Base-by-base conservation (phyloP, 2,329 filamentous ascomycete genomes). In the Colletotrichum magnum region DNA sequence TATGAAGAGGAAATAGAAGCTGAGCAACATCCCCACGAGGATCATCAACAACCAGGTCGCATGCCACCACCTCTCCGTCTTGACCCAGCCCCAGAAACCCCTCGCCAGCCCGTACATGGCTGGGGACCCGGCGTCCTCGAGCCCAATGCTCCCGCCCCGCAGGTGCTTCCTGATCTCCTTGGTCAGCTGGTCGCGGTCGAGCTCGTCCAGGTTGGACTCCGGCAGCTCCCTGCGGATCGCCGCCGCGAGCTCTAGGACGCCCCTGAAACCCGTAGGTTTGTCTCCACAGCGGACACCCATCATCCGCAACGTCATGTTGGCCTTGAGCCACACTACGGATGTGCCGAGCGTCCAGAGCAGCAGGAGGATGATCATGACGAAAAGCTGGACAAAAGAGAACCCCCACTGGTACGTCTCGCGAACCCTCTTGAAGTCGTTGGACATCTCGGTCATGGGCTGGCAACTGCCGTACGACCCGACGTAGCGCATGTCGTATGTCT, bases 341-440 rank as follows among this genome's bases (percentile, higher is more conserved):
- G 71, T 70, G 6, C 74, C 74, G 32, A 72, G 41, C 0, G 71
- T 73, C 74, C 74, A 77, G 7, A 74, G 48, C 12, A 54, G 18
- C 1, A 75, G 54, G 5, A 69, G 24, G 1, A 68, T 12, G 1
- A 73, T 4, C 4, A 68, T 45, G 10, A 73, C 53, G 36, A 74
- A 72, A 2, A 73, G 50, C 52, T 77, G 75, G 47, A 77, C 54
- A 21, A 70, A 76, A 2, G 75, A 76, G 57, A 77, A 76, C 2
- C 75, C 75, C 74, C 75, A 77, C 51, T 73, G 71, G 36, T 74
- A 76, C 18, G 52, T 64, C 24, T 68, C 53, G 6, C 60, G 65
- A n/a, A 39, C 66, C 66, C 48, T 43, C 39, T 36, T 10, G 26
- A 48, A 26, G 39, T 18, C 28, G 41, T 3, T 4, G 16, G 7